These are phyloP conservation scores for Hemisphaericaspora subhashii DNA, from an alignment of 1,139 yeast genomes.

Conservation along the genomic window DNA sequence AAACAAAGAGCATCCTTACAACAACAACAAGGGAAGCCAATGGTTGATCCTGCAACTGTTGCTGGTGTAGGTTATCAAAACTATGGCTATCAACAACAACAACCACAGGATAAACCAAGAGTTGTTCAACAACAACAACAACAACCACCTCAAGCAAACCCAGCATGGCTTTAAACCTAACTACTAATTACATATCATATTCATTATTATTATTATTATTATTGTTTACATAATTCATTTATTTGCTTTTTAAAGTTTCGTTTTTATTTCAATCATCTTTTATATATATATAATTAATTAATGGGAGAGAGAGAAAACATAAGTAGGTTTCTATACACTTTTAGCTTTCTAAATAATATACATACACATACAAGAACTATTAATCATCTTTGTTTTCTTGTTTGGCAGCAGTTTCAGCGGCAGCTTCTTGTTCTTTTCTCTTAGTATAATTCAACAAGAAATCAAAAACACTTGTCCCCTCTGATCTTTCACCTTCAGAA, in stretches of 20 bases:
- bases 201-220: neutral
- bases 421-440: constrained; percentile 1
- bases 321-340: neutral
- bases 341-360: neutral
- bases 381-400: neutral
- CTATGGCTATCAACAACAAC: constrained; percentile 7
- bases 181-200: constrained; percentile 1
- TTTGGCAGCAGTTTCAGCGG: neutral
- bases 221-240: constrained; percentile 1
- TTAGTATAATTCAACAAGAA: constrained; percentile 42
- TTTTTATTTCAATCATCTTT: too few relatives aligned
- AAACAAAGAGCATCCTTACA: constrained; percentile 14
- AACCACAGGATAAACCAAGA: constrained; percentile 9
- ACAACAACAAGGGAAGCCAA: constrained; percentile 9
- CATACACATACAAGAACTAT: too few relatives aligned
- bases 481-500: constrained; percentile 22
- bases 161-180: constrained; percentile 16
- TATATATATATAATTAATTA: too few relatives aligned
- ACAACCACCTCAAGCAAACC: constrained; percentile 16
- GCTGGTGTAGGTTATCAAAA: constrained; percentile 5
- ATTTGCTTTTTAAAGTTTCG: neutral
- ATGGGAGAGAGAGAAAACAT: constrained; percentile 1
- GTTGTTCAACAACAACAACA: constrained; percentile 9
- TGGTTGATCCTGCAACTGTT: constrained; percentile 7
- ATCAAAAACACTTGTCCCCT: constrained; percentile 59